These are phyloP conservation scores for Fraxinus floribunda DNA, from an alignment of 305 asterid genomes.

Conservation along the genomic window DNA sequence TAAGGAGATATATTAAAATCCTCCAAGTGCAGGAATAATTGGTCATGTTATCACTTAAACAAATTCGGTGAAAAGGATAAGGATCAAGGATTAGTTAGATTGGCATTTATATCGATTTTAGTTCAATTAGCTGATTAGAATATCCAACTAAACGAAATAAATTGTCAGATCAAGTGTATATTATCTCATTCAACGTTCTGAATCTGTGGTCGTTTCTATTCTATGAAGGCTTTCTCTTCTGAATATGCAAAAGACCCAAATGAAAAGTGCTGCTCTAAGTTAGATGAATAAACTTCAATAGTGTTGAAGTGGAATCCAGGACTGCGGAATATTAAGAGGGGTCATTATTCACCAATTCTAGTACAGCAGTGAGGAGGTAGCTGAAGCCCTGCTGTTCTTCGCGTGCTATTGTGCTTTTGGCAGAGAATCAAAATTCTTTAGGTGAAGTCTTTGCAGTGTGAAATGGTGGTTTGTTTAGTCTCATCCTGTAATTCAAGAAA, in stretches of 20 bases:
- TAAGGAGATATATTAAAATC: background rate
- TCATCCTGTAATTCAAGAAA: conserved; percentile 34
- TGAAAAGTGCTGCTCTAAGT: background rate
- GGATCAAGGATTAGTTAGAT: background rate
- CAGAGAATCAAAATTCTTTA: conserved; percentile 1
- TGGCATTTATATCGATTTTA: background rate
- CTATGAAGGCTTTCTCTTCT: background rate
- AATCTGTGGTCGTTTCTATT: background rate
- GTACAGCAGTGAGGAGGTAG: background rate
- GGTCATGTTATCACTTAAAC: background rate
- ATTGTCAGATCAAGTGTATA: background rate
- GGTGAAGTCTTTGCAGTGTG: conserved; percentile 30
- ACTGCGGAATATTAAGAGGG: background rate
- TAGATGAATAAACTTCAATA: background rate
- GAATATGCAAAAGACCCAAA: background rate
- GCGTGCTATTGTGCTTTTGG: background rate
- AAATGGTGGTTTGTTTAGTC: conserved; percentile 22
- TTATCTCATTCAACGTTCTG: background rate
- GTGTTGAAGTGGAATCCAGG: background rate
- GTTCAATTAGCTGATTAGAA: background rate
- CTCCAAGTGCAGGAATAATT: background rate
- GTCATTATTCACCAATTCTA: background rate
- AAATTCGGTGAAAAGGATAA: background rate
- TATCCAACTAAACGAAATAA: background rate
- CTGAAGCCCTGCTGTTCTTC: background rate